Percentiles rank a stretch among this genome's conserved stretches.
phyloP scores from a whole-genome alignment of 1,139 yeast genomes.

The Saccharomyces hybrid region DNA sequence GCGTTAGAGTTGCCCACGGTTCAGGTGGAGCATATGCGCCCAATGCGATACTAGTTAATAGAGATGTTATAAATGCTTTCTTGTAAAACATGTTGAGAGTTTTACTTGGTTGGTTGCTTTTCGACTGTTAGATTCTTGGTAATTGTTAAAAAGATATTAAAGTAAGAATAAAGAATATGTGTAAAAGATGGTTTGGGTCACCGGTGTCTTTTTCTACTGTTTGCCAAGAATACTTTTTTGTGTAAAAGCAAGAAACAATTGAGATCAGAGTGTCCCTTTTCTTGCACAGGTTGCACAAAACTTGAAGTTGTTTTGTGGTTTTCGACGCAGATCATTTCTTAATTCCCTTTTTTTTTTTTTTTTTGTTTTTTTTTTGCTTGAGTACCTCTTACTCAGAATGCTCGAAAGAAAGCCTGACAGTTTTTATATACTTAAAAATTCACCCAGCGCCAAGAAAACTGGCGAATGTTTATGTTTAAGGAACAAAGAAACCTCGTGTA shows the following conservation, averaged over 20 bases:
- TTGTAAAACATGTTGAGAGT: constrained; percentile 28
- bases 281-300: neutral
- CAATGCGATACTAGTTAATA: constrained; percentile 19
- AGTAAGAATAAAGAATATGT: neutral
- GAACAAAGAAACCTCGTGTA: neutral
- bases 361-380: too few relatives aligned
- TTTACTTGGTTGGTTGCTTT: neutral
- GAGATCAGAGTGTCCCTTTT: neutral
- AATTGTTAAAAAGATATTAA: neutral
- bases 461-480: too few relatives aligned
- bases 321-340: neutral
- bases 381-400: too few relatives aligned
- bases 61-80: constrained; percentile 24
- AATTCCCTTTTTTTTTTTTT: neutral
- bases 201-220: neutral
- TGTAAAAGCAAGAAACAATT: neutral
- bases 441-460: too few relatives aligned
- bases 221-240: neutral
- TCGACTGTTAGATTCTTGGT: neutral
- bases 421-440: too few relatives aligned
- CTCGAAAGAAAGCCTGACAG: too few relatives aligned
- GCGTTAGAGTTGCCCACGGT: constrained; percentile 35
- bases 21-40: constrained; percentile 39
- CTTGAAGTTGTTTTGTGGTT: neutral
- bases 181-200: neutral